These are phyloP conservation scores for Massospora cicadina DNA, from an alignment of 371 early-diverging fungal species.

Conservation along the genomic window DNA sequence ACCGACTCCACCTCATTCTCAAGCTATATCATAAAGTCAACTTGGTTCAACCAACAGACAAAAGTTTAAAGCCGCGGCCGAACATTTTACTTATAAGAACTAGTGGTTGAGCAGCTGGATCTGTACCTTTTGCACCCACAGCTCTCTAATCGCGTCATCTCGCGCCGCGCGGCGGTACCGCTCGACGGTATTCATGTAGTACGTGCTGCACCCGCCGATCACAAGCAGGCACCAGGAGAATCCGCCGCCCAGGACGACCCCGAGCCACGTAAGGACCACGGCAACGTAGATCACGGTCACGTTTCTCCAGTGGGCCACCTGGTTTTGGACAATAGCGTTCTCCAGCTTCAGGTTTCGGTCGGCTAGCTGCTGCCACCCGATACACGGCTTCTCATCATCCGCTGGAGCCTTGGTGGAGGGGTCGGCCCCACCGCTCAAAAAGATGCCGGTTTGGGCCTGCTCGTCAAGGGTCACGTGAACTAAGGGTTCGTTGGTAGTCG, in stretches of 20 bases:
- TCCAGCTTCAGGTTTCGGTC: background rate
- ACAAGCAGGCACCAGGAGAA: conserved; percentile 11
- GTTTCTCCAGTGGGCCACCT: background rate
- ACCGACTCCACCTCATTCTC: conserved; percentile 56
- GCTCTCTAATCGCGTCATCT: conserved; percentile 47
- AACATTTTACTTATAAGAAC: too few relatives aligned
- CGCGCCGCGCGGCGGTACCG: conserved; percentile 39
- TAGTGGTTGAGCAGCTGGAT: too few relatives aligned
- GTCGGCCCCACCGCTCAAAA: background rate
- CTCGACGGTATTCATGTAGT: conserved; percentile 38
- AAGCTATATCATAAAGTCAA: conserved; percentile 12
- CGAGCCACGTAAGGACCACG: conserved; percentile 7
- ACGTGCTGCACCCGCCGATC: conserved; percentile 26
- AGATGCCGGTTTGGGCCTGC: background rate
- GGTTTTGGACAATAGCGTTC: background rate
- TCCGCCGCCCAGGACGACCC: conserved; percentile 9
- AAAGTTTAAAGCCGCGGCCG: background rate
- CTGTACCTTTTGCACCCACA: conserved; percentile 22
- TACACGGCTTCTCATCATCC: background rate
- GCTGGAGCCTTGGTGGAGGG: background rate
- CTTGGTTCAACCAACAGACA: background rate
- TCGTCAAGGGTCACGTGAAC: background rate
- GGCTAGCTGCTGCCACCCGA: background rate
- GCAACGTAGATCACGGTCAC: conserved; percentile 9
- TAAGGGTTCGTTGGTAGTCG: background rate